Base-by-base conservation (phyloP, 495 filamentous ascomycete species). In the Schizothecium vesticola region DNA sequence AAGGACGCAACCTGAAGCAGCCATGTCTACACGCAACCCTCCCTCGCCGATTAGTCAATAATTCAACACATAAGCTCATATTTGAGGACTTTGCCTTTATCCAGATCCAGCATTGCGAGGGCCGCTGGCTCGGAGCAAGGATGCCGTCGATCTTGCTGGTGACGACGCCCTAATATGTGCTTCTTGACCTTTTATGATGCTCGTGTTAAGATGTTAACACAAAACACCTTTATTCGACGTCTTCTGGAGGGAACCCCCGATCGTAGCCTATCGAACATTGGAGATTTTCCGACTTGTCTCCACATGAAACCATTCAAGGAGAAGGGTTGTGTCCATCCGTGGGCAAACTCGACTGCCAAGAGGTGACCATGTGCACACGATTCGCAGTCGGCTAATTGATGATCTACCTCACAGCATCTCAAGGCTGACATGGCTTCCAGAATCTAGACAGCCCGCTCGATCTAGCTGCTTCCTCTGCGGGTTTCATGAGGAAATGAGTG, bases 61-160 rank as follows among this genome's bases (percentile, higher is more conserved):
- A 59, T 24, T 25, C 23, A 25, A 59, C 21, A 21, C 31, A 56
- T 64, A 33, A 56, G 25, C 36, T 28, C 58, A 56, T 10, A 56
- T 66, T 66, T 58, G 65, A 66, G 65, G 60, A 61, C 29, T 60
- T 66, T 66, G 33, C 58, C 43, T 51, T 51, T 51, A 51, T 9
- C 43, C 43, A 51, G 43, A 1, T 19, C 43, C 43, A 51, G 43
- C 16, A 51, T 5, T 51, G 2, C 19, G 19, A 51, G 16, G 43
- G 16, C 31, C 43, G 16, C 19, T n/a, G 43, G 43, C 8, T n/a
- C 19, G 43, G 19, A 51, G 43, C 43, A n/a, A 7, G 61, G 43
- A 29, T 29, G 23, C 51, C 22, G 67, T 56, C 56, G 67, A 69
- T 69, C 67, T 59, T 64, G 56, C 55, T 51, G 16, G 61, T 63